Base-by-base conservation (phyloP, 1,139 yeast genomes). In the Scheffersomyces titani region DNA sequence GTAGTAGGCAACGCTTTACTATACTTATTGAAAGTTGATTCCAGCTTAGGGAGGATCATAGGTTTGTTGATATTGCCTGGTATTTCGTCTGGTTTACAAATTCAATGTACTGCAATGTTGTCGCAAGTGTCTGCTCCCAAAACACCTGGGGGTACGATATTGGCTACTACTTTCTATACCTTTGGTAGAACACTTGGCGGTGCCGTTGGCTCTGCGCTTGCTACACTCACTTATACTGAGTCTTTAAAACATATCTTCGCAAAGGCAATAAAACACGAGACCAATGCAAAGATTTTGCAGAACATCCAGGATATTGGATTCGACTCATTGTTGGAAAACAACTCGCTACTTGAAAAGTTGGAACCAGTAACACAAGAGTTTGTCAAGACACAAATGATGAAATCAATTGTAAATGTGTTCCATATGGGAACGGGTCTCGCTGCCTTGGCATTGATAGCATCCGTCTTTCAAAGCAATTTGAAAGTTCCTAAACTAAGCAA, bases 121-220 rank as follows among this genome's bases (percentile, higher is more conserved):
- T 66, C 75, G 2, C 80, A 76, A 60, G 62, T 76, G 3, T 61
- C 66, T 19, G 80, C 81, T 2, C 80, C 81, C 24, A 70, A 73
- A 55, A 64, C 72, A 4, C 71, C 76, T 3, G 88, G 87, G 3
- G 75, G 83, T 0, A 71, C 80, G 50, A 79, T 84, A 51, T 62
- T 81, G 56, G 75, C 81, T 1, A 82, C 86, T 1, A 67, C 84
- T 0, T 73, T 80, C 56, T 59, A 78, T 51, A 80, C 80, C 59
- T 81, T 84, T 60, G 62, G 70, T 21, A 75, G 84, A 60, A 70
- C 83, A 3, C 52, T 77, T 16, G 86, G 85, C 45, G 85, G 85
- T 24, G 77, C 82, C 1, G 54, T 83, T 44, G 83, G 84, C 22
- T 73, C 78, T 19, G 69, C 75, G 11, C 58, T 83, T 19, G 78